Evolutionary conservation across 768 basidiomycete genomes (phyloP), one percentile per base, ranked within the genome.

Genomic region (Macrolepiota dolichaula): DNA sequence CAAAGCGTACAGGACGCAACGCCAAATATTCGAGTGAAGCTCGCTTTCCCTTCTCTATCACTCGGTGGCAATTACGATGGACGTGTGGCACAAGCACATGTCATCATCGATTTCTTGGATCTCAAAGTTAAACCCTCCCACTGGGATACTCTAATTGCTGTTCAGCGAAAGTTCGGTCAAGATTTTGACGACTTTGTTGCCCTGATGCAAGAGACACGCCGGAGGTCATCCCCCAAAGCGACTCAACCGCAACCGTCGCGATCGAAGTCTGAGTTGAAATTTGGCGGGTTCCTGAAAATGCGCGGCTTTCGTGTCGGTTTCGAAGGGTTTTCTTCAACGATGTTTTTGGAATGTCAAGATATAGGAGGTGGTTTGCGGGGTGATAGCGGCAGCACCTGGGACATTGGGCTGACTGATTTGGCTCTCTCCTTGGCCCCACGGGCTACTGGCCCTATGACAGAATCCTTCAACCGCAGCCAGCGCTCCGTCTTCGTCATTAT

Each of bases 131-230:
- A 91, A 67, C 90, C 91, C 4, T 84, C 85, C 0, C 87, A 94
- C 66, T 88, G 91, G 85, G 94, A 96, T 68, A 91, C 89, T 4
- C 71, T 94, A 3, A 79, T 95, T 2, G 84, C 83, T 4, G 89
- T 96, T 9, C 93, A 94, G 68, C 90, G 92, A 64, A 94, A 94
- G 68, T 94, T 94, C 61, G 93, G 91, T 5, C 88, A 89, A 67
- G 93, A 95, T 72, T 91, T 94, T 72, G 88, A 89, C 64, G 93
- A 95, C 62, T 77, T 94, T 27, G 72, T 94, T 12, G 73, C 80
- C 5, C 70, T 94, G 52, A 77, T 92, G 35, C 82, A 84, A 63
- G 80, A 90, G 68, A 88, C 82, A 11, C 83, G 85, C 27, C 38
- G 63, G 4, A 58, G 69, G n/a, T 68, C 67, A 51, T 53, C 69